phyloP scores from a whole-genome alignment of 371 early-diverging fungal species.

The Mortierella sp. region DNA sequence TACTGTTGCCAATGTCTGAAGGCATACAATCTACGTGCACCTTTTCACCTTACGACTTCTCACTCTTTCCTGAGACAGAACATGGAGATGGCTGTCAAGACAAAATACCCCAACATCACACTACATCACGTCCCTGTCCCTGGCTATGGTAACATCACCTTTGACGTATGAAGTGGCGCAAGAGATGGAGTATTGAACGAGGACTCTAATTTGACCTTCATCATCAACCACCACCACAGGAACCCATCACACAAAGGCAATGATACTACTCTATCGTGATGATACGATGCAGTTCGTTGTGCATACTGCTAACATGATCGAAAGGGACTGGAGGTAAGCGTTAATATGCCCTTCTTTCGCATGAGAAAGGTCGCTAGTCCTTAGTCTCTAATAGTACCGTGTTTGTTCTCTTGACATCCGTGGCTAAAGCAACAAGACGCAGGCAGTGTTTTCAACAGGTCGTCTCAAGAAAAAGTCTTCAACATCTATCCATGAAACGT shows the following conservation, averaged over 20 bases:
- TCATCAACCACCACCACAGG: no score
- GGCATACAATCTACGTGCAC: no score
- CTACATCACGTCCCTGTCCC: constrained; percentile 31
- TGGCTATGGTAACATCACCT: constrained; percentile 28
- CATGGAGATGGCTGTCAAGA: constrained; percentile 18
- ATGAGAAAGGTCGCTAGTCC: no score
- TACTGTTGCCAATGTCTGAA: no score
- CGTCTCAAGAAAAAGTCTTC: constrained; percentile 51
- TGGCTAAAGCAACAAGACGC: constrained; percentile 60
- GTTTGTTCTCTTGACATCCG: no score
- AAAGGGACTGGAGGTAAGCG: constrained; percentile 68
- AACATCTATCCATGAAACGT: constrained; percentile 16
- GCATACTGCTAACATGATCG: constrained; percentile 72
- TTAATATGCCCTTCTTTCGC: no score
- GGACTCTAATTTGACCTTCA: no score
- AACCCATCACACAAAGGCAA: constrained; percentile 74
- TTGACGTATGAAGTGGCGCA: no score
- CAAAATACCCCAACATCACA: constrained; percentile 24
- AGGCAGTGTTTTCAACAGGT: constrained; percentile 63
- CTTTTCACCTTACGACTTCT: no score
- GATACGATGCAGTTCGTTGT: constrained; percentile 61
- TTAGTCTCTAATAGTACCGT: no score
- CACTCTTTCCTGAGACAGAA: no score
- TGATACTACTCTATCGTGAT: constrained; percentile 64
- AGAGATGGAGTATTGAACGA: no score